A percentile compares a stretch with the other conserved stretches of the same genome.
Evolutionary conservation across 2,329 filamentous ascomycete genomes (phyloP).

Genomic region (Chaetomiaceae sp.): DNA sequence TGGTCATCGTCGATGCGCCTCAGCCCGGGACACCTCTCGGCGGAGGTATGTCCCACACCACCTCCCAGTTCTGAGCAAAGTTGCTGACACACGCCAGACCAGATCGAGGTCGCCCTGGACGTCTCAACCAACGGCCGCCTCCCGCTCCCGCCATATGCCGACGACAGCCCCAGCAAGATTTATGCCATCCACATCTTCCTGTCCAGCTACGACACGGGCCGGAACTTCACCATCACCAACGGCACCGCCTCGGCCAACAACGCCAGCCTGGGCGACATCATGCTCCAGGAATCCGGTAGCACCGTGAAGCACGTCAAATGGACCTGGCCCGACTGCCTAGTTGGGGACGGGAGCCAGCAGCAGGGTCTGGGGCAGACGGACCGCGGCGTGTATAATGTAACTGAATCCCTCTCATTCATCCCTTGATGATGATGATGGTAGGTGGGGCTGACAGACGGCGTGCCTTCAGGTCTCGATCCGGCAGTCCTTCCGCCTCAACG

Average conservation of each 20-base stretch:
- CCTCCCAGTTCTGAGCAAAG: not conserved
- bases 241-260: slow-evolving; percentile 49
- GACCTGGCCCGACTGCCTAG: slow-evolving; percentile 66
- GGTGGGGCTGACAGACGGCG: no score
- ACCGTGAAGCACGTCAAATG: slow-evolving; percentile 72
- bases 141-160: slow-evolving; percentile 51
- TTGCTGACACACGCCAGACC: slow-evolving; percentile 36
- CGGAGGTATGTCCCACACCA: slow-evolving; percentile 45
- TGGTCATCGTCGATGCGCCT: slow-evolving; percentile 62
- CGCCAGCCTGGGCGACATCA: slow-evolving; percentile 57
- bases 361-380: slow-evolving; percentile 40
- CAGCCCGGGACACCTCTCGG: slow-evolving; percentile 61
- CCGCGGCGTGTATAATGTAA: slow-evolving; percentile 60
- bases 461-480: slow-evolving; percentile 60
- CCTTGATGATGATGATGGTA: no score
- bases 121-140: slow-evolving; percentile 62
- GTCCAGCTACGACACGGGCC: slow-evolving; percentile 56
- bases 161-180: slow-evolving; percentile 53
- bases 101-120: slow-evolving; percentile 62
- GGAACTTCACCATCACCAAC: slow-evolving; percentile 63
- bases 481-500: slow-evolving; percentile 64
- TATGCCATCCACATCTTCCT: slow-evolving; percentile 64
- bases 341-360: slow-evolving; percentile 55
- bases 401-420: slow-evolving; percentile 10
- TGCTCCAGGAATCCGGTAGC: slow-evolving; percentile 59